phyloP scores from a whole-genome alignment of 2,329 filamentous ascomycete genomes.

The Fonsecaea pedrosoi region DNA sequence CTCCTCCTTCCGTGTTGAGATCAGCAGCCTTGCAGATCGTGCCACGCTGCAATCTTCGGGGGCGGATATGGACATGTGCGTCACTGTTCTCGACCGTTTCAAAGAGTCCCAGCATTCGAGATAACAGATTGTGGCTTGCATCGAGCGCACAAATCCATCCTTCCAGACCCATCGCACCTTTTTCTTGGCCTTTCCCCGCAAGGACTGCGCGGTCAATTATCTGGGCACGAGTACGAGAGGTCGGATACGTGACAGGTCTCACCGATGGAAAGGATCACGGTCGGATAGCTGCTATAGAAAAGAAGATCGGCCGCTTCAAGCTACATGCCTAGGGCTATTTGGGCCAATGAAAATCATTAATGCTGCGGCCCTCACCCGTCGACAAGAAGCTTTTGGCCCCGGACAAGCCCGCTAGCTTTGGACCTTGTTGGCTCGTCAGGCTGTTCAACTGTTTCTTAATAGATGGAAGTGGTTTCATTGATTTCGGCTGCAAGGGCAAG shows the following conservation, averaged over 20 bases:
- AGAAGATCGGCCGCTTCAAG: background rate
- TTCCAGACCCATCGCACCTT: background rate
- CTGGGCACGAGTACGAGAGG: background rate
- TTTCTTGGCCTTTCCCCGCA: background rate
- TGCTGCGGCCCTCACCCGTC: background rate
- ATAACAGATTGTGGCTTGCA: conserved; percentile 22
- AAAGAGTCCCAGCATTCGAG: conserved; percentile 1
- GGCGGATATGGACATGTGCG: conserved; percentile 15
- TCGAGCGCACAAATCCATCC: conserved; percentile 17
- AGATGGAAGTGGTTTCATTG: background rate
- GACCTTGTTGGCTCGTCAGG: background rate
- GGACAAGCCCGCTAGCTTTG: conserved; percentile 15
- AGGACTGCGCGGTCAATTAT: background rate
- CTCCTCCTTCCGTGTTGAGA: background rate
- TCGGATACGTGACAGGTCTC: background rate
- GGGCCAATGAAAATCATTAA: background rate
- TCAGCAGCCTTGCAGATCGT: conserved; percentile 5
- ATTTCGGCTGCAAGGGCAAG: background rate
- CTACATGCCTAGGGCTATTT: background rate
- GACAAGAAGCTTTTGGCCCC: background rate
- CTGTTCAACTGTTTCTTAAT: background rate
- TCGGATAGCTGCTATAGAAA: background rate
- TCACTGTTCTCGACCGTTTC: conserved; percentile 8
- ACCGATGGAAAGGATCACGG: background rate
- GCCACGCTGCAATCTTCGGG: background rate